Evolutionary conservation across 495 filamentous ascomycete species (phyloP).

Genomic region (Aspergillus hancockii): DNA sequence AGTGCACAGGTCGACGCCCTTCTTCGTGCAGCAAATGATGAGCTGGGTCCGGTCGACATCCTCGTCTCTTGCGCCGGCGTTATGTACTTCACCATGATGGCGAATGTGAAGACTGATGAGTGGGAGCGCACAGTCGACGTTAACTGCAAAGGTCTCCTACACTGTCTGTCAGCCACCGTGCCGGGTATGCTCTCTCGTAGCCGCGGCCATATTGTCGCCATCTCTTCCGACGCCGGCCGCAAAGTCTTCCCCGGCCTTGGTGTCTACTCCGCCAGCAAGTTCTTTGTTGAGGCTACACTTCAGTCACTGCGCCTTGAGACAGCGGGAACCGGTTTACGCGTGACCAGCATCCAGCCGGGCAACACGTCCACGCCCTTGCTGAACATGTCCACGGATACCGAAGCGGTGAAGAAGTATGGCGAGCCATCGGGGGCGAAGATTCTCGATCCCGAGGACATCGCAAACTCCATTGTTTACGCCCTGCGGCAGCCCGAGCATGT

Average conservation of each 20-base stretch:
- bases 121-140: slow-evolving; percentile 73
- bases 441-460: slow-evolving; percentile 62
- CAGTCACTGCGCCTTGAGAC: slow-evolving; percentile 68
- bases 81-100: slow-evolving; percentile 78
- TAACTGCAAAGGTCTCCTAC: slow-evolving; percentile 71
- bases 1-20: slow-evolving; percentile 56
- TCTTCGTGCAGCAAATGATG: slow-evolving; percentile 47
- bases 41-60: slow-evolving; percentile 65
- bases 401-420: slow-evolving; percentile 70
- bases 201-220: slow-evolving; percentile 63
- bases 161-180: slow-evolving; percentile 59
- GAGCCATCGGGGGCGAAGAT: slow-evolving; percentile 66
- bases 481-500: slow-evolving; percentile 64
- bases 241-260: slow-evolving; percentile 73
- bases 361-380: slow-evolving; percentile 66
- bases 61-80: slow-evolving; percentile 69
- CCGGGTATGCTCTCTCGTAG: slow-evolving; percentile 64
- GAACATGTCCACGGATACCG: slow-evolving; percentile 63
- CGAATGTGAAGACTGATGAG: slow-evolving; percentile 61
- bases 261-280: slow-evolving; percentile 72
- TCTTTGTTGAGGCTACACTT: slow-evolving; percentile 72
- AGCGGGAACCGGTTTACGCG: slow-evolving; percentile 61
- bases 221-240: slow-evolving; percentile 68
- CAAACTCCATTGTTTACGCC: slow-evolving; percentile 63
- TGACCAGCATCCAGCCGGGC: slow-evolving; percentile 67